These are phyloP conservation scores for Cochlearia excelsa DNA, from an alignment of 345 rosid species.

Conservation along the genomic window DNA sequence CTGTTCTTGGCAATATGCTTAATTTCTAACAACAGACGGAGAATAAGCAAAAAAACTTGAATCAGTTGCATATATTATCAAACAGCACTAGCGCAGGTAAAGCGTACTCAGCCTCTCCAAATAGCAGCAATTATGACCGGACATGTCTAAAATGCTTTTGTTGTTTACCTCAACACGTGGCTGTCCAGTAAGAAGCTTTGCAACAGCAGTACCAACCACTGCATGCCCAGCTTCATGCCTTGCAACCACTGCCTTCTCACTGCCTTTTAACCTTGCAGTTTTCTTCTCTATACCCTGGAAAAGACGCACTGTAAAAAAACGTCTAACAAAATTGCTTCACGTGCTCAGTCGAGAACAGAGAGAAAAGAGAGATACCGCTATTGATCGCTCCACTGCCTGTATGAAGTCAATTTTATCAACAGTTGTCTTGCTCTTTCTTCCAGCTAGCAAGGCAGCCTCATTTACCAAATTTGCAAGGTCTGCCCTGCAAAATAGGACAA, in stretches of 20 bases:
- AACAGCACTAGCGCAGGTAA: slow-evolving; percentile 3
- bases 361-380: slow-evolving; percentile 62
- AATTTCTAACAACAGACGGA: slow-evolving; percentile 54
- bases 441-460: slow-evolving; percentile 97
- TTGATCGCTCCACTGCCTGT: slow-evolving; percentile 86
- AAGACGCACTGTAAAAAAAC: slow-evolving; percentile 10
- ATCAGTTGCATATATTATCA: slow-evolving; percentile 17
- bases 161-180: slow-evolving; percentile 79
- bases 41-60: slow-evolving; percentile 6
- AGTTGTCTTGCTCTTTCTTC: slow-evolving; percentile 67
- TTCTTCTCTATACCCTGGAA: slow-evolving; percentile 95
- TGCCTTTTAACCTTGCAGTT: slow-evolving; percentile 78
- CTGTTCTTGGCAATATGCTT: slow-evolving; percentile 97
- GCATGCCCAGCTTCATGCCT: slow-evolving; percentile 99
- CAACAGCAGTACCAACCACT: slow-evolving; percentile 91
- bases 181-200: slow-evolving; percentile 84
- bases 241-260: slow-evolving; percentile 93
- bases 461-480: slow-evolving; percentile 97
- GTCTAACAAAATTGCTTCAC: not conserved
- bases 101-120: not conserved
- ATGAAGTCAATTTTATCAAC: slow-evolving; percentile 87
- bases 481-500: slow-evolving; percentile 55
- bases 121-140: not conserved
- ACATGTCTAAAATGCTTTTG: not conserved
- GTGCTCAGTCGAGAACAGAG: slow-evolving; percentile 3